Percentiles rank a stretch among this genome's conserved stretches.
Conservation (phyloP, 2,329 filamentous ascomycete genomes). For the Juglanconis juglandina region DNA sequence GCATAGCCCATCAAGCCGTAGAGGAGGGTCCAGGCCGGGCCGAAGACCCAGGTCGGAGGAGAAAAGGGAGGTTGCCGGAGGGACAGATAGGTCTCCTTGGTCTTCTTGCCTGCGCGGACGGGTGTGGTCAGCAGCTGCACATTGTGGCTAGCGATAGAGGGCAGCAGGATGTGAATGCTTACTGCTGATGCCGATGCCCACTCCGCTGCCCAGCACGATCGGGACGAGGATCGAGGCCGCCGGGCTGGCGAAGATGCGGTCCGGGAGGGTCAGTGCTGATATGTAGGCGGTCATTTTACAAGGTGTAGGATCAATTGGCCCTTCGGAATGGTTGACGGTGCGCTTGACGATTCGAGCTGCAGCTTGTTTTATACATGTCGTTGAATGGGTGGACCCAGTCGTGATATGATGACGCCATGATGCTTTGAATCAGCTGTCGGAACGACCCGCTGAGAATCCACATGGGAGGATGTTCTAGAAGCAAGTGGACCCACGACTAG, state of each 20-base stretch:
- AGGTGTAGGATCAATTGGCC: background rate
- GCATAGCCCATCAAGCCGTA: constrained; percentile 85
- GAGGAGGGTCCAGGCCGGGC: constrained; percentile 62
- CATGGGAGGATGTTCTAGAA: background rate
- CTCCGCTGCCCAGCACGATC: constrained; percentile 65
- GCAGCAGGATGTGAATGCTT: constrained; percentile 28
- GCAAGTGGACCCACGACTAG: background rate
- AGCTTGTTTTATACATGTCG: background rate
- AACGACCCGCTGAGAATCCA: background rate
- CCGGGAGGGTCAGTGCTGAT: constrained; percentile 71
- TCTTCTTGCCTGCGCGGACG: constrained; percentile 29
- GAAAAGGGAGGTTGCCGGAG: constrained; percentile 67
- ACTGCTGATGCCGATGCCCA: constrained; percentile 68
- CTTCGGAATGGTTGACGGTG: background rate
- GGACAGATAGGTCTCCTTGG: constrained; percentile 59
- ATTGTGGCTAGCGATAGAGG: background rate
- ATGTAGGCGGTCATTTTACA: constrained; percentile 73
- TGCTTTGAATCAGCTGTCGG: background rate
- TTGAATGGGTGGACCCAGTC: background rate
- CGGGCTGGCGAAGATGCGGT: constrained; percentile 66
- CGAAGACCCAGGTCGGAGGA: constrained; percentile 60
- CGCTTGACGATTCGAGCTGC: background rate
- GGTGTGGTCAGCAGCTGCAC: background rate
- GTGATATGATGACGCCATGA: background rate
- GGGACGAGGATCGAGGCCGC: constrained; percentile 73